Evolutionary conservation across 2,329 filamentous ascomycete species (phyloP), one percentile per base, ranked within the genome.

Genomic region (Botrytis sinoallii): DNA sequence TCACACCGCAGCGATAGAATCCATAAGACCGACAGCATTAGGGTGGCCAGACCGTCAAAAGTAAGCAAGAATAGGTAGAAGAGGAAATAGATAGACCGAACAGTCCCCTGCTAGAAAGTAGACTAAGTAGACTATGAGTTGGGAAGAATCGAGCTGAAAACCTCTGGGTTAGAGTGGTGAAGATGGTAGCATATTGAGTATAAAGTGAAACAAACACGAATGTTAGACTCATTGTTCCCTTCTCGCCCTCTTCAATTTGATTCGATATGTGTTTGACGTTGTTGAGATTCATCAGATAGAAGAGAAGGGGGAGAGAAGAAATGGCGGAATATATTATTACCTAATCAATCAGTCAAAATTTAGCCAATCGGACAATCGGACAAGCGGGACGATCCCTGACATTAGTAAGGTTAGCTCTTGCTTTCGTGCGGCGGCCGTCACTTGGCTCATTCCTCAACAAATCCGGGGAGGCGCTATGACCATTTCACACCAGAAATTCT

Each of bases 381-480:
- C 38, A 29, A 5, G 4, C 38, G 38, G 61, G n/a, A 44, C 18
- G n/a, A 64, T 64, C 61, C 25, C 25, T 29, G 16, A 9, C 16
- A 18, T 55, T 29, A 29, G n/a, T 18, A 29, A 57, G 52, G n/a
- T 44, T 5, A 42, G 60, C 61, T 18, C 60, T 20, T 29, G 16
- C 22, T 14, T 42, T 16, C 7, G 32, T 40, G 35, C 59, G 59
- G 59, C 20, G 22, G 32, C 10, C 59, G 20, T 25, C 32, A 61
- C 59, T 61, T 61, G 6, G 59, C 38, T 29, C 38, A 42, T 64
- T 64, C 40, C 61, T 64, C 38, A 64, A 64, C 61, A 64, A 64
- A 64, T 42, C 40, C 61, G 38, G 61, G 61, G 38, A 57, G 61
- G 16, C 61, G 61, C 61, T 64, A 64, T 44, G 61, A 64, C 61